phyloP scores from a whole-genome alignment of 2,329 filamentous ascomycete species.

The Ceratocystis lukuohia region DNA sequence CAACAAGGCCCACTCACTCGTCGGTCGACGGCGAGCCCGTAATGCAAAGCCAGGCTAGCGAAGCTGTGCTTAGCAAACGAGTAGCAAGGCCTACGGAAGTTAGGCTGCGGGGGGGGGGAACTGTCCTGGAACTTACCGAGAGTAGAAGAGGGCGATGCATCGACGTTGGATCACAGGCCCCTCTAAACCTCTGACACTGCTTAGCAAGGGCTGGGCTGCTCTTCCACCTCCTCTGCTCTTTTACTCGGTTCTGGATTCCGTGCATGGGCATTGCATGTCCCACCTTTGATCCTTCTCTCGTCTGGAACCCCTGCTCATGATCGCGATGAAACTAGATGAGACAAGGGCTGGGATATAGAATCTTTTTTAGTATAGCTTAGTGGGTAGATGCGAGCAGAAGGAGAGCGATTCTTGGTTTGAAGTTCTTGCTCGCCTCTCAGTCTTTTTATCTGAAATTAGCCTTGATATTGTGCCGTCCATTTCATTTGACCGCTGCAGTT shows the following conservation, averaged over 20 bases:
- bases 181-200: neutral
- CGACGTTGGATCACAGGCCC: neutral
- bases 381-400: neutral
- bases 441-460: no score
- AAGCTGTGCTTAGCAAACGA: no score
- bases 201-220: neutral
- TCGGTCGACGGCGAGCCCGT: no score
- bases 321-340: slow-evolving; percentile 3
- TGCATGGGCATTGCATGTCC: slow-evolving; percentile 5
- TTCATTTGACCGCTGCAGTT: neutral
- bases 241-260: slow-evolving; percentile 5
- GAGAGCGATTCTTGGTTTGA: neutral
- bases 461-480: no score
- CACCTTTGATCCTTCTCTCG: neutral
- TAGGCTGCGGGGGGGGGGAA: neutral
- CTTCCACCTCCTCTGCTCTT: neutral
- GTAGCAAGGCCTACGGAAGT: neutral
- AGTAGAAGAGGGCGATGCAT: neutral
- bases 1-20: neutral
- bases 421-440: neutral
- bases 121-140: slow-evolving; percentile 1
- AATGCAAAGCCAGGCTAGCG: no score
- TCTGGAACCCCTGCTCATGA: slow-evolving; percentile 1
- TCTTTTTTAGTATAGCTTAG: neutral
- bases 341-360: neutral